A percentile compares a stretch with the other conserved stretches of the same genome.
Evolutionary conservation across 2,329 filamentous ascomycete genomes (phyloP).

Genomic region (Tolypocladium tundrense): DNA sequence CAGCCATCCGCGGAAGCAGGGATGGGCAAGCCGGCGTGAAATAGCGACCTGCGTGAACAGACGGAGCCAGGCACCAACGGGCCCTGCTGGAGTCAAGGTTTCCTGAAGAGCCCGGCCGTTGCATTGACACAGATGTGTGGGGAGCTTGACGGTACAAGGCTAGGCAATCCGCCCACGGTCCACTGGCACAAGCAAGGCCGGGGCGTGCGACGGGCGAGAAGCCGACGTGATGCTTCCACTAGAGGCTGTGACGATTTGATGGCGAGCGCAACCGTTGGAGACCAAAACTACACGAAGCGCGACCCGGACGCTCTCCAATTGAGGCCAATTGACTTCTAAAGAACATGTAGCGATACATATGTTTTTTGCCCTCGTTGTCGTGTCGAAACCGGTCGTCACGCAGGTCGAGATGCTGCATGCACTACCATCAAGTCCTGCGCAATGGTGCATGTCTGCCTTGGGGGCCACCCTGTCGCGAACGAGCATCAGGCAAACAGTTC

Average conservation of each 20-base stretch:
- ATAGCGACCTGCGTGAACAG: background rate
- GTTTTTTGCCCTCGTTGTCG: background rate
- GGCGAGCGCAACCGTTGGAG: background rate
- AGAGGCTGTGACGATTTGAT: conserved; percentile 5
- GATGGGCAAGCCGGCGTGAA: background rate
- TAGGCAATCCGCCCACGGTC: background rate
- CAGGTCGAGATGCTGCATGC: conserved; percentile 3
- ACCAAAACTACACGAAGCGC: background rate
- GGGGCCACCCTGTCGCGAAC: background rate
- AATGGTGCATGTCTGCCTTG: conserved; percentile 5
- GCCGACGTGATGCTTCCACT: background rate
- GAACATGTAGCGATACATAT: background rate
- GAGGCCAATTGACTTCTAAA: background rate
- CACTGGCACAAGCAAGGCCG: conserved; percentile 3
- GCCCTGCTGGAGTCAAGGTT: background rate
- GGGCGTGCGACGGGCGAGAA: conserved; percentile 2
- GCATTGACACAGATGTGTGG: background rate
- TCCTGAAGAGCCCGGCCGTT: background rate
- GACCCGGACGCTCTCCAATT: background rate
- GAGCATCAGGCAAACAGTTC: background rate
- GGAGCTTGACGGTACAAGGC: background rate
- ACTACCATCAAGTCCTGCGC: conserved; percentile 8
- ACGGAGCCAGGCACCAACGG: background rate
- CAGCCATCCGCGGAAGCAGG: background rate
- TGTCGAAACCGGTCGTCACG: background rate